A percentile compares a stretch with the other conserved stretches of the same genome.
Evolutionary conservation across 75 land plant species (phyloP).

Genomic region (Pseudotsuga menziesii): DNA sequence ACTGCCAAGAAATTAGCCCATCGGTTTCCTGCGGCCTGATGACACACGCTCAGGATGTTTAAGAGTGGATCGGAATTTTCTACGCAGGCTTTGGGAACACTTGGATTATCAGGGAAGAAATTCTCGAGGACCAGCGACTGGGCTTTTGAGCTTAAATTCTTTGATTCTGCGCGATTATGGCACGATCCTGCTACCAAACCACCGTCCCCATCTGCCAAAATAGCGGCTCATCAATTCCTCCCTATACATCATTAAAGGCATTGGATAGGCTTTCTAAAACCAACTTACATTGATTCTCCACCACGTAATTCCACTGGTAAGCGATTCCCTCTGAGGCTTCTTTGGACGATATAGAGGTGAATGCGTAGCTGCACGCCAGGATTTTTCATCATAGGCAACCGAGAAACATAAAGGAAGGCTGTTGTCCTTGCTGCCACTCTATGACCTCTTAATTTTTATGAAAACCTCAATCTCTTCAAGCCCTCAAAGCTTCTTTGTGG

Average conservation of each 20-base stretch:
- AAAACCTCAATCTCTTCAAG: too few species aligned
- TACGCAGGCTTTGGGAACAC: conserved; percentile 11
- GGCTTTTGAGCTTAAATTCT: conserved; percentile 1
- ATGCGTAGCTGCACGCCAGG: too few species aligned
- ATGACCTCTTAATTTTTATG: too few species aligned
- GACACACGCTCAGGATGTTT: conserved; percentile 13
- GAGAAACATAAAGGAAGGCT: too few species aligned
- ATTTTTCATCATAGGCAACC: too few species aligned
- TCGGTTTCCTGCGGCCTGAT: conserved; percentile 17
- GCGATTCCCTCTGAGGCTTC: conserved; percentile 82
- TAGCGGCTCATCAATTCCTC: too few species aligned
- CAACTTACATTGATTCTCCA: conserved; percentile 73
- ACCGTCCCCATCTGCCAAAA: conserved; percentile 18
- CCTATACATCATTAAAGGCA: too few species aligned
- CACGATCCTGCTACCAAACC: conserved; percentile 1
- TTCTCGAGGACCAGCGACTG: conserved; percentile 20
- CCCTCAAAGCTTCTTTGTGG: too few species aligned
- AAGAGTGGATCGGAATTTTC: conserved; percentile 8
- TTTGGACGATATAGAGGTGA: conserved; percentile 59
- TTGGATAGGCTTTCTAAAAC: too few species aligned
- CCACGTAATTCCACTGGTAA: conserved; percentile 72
- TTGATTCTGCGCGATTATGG: conserved; percentile 19
- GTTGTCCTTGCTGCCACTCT: too few species aligned
- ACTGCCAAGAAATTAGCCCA: conserved; percentile 35
- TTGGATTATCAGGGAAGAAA: conserved; percentile 20